Base-by-base conservation (phyloP, 2,329 filamentous ascomycete species). In the Arthrinium puccinioides region DNA sequence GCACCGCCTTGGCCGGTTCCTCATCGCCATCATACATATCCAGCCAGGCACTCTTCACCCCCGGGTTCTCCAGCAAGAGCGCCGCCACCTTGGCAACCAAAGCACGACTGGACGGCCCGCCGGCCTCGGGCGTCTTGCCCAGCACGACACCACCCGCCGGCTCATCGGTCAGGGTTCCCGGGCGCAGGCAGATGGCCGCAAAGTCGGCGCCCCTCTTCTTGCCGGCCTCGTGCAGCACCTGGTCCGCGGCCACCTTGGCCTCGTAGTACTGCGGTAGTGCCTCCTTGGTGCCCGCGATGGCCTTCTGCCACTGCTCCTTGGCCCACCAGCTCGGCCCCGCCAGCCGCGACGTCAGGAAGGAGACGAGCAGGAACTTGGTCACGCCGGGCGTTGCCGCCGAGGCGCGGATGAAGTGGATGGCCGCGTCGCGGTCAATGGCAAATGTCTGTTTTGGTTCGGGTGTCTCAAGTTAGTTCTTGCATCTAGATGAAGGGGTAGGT, bases 361-460 rank as follows among this genome's bases (percentile, higher is more conserved):
- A 82, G 36, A 85, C 64, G 47, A 84, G 69, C 33, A 85, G 66
- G 59, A 83, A 84, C 42, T 76, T 73, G 4, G 62, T 74, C 43
- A 83, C 63, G 15, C 62, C 60, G 0, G 75, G 69, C 0, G 69
- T 67, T 7, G 68, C 56, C 15, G 73, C 69, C 1, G 77, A 69
- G 5, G 79, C 77, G 34, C 70, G 67, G 60, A 82, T 73, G 53
- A 79, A 77, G 53, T 76, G 66, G 29, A 71, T 70, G 9, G 78
- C 79, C 3, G 79, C 80, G 49, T 84, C 77, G 27, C 76, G 52
- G 39, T 56, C 54, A 21, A 56, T 48, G 11, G 48, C 44, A 33
- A 43, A 51, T 7, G 53, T 57, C 54, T 57, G 16, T 13, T 16
- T 6, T n/a, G n/a, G n/a, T n/a, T n/a, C n/a, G n/a, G n/a, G n/a